These are phyloP conservation scores for Myotisia sp. DNA, from an alignment of 2,329 filamentous ascomycete genomes.

Conservation along the genomic window DNA sequence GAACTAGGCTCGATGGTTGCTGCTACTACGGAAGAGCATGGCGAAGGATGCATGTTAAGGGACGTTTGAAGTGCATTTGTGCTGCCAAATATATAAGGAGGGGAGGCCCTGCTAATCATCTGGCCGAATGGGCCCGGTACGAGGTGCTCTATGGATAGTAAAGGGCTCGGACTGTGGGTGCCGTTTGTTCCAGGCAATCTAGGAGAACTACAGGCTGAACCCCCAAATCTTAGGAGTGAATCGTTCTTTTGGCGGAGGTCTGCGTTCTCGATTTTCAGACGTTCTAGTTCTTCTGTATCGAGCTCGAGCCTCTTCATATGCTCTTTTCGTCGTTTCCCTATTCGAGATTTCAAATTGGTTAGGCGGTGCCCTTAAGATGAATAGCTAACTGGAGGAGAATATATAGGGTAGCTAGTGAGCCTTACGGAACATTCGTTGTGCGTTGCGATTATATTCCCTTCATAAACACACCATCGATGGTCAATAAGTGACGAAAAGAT, in stretches of 20 bases:
- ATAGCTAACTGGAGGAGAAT: slow-evolving; percentile 5
- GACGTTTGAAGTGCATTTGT: too few relatives aligned
- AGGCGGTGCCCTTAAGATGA: slow-evolving; percentile 1
- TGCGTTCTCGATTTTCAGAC: slow-evolving; percentile 27
- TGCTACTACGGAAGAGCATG: background rate
- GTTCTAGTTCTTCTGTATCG: slow-evolving; percentile 29
- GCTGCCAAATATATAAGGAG: too few relatives aligned
- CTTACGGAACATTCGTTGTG: slow-evolving; percentile 34
- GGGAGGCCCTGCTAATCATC: too few relatives aligned
- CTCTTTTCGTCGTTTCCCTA: slow-evolving; percentile 32
- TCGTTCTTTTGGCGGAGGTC: slow-evolving; percentile 30
- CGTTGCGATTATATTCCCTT: slow-evolving; percentile 29
- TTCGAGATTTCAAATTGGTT: background rate
- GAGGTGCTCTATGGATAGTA: background rate
- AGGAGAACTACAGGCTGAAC: slow-evolving; percentile 19
- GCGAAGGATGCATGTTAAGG: too few relatives aligned
- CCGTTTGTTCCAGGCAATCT: background rate
- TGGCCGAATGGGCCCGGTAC: background rate
- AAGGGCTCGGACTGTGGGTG: background rate
- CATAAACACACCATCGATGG: too few relatives aligned
- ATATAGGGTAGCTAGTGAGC: background rate
- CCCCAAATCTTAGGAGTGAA: slow-evolving; percentile 23
- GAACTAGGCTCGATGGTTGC: too few relatives aligned
- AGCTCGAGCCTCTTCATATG: slow-evolving; percentile 32
- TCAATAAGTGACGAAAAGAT: too few relatives aligned